Percentiles rank a stretch among this genome's conserved stretches.
Conservation (phyloP, 2,329 filamentous ascomycete species). For the Monosporascus sp. region DNA sequence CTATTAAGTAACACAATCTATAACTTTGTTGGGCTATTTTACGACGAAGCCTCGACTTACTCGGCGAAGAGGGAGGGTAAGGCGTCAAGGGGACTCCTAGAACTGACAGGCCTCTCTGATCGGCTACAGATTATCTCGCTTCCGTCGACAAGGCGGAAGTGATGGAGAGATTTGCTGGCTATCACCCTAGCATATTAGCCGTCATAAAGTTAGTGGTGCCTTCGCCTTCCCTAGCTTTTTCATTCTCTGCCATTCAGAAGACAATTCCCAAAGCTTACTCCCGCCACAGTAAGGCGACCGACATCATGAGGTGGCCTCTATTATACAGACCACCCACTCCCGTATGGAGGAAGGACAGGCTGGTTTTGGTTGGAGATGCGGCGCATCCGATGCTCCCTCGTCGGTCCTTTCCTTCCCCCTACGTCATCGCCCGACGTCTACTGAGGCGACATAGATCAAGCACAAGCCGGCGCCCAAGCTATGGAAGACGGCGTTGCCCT, state of each 20-base stretch:
- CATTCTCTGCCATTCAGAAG: no score
- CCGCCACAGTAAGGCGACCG: conserved; percentile 27
- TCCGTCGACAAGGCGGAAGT: conserved; percentile 24
- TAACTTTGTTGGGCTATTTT: conserved; percentile 30
- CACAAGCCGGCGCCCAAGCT: conserved; percentile 31
- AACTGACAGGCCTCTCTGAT: background rate
- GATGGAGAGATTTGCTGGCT: conserved; percentile 22
- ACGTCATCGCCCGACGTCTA: background rate
- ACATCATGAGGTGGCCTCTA: conserved; percentile 31
- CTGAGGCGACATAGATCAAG: conserved; percentile 27
- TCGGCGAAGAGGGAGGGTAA: conserved; percentile 5
- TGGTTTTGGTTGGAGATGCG: conserved; percentile 31
- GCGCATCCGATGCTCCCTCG: conserved; percentile 35
- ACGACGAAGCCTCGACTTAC: conserved; percentile 9
- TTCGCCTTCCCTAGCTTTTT: background rate
- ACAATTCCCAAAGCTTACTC: background rate
- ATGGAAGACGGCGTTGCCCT: conserved; percentile 32
- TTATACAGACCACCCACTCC: conserved; percentile 29
- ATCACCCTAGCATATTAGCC: conserved; percentile 20
- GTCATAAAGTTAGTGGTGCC: conserved; percentile 20
- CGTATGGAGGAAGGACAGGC: conserved; percentile 26
- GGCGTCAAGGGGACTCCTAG: background rate
- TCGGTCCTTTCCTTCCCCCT: conserved; percentile 11
- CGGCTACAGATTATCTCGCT: conserved; percentile 25
- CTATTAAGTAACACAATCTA: conserved; percentile 24